phyloP scores from a whole-genome alignment of 306 rosid species.

The Abrus precatorius region DNA sequence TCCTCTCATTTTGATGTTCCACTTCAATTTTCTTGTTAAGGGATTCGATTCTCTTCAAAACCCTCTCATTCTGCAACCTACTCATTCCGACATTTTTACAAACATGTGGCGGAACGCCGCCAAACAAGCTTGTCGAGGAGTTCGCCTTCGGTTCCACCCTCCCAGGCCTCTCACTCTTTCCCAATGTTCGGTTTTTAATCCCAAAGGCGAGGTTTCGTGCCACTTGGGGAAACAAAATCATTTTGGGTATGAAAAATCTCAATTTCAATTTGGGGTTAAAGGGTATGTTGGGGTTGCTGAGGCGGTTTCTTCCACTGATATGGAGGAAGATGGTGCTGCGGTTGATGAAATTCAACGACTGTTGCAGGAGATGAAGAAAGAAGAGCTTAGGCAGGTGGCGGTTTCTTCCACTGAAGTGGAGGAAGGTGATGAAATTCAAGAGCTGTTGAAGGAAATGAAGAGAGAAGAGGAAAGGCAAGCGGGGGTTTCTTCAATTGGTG shows the following conservation, averaged over 20 bases:
- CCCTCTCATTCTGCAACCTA: conserved; percentile 12
- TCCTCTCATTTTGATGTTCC: conserved; percentile 62
- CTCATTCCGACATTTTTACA: conserved; percentile 59
- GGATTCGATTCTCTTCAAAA: conserved; percentile 32
- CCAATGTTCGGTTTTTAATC: conserved; percentile 1
- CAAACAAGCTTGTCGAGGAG: conserved; percentile 55
- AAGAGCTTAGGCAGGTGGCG: conserved; percentile 53
- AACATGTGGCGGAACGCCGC: conserved; percentile 75
- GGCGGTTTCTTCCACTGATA: conserved; percentile 72
- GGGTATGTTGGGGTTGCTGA: conserved; percentile 78
- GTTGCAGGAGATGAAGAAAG: conserved; percentile 62
- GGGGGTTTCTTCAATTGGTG: not conserved
- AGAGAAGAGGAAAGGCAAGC: conserved; percentile 33
- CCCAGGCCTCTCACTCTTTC: conserved; percentile 46
- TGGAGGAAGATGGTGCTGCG: conserved; percentile 66
- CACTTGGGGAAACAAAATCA: conserved; percentile 21
- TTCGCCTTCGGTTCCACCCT: conserved; percentile 42
- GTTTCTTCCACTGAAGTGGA: too few relatives aligned
- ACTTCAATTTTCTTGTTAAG: conserved; percentile 43
- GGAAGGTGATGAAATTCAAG: too few relatives aligned
- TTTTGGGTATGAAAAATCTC: not conserved
- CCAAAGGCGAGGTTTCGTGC: conserved; percentile 28
- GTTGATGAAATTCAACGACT: conserved; percentile 59
- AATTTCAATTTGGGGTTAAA: conserved; percentile 47
- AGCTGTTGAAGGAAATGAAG: too few relatives aligned